phyloP scores from a whole-genome alignment of 176 grass and related monocot species.

The Canna indica region DNA sequence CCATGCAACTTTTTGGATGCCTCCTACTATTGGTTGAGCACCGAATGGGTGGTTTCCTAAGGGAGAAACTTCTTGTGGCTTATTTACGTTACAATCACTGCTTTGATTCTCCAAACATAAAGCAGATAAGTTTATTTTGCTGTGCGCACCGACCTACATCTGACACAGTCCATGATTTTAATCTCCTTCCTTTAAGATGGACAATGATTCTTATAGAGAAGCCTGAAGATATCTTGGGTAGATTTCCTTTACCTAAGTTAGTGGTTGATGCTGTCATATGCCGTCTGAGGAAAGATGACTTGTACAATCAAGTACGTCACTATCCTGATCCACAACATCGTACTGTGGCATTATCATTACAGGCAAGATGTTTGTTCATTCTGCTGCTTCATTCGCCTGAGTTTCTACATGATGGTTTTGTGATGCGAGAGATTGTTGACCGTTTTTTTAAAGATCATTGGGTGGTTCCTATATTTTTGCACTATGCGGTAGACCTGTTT shows the following conservation, averaged over 20 bases:
- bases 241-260: conserved; percentile 50
- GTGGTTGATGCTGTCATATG: conserved; percentile 44
- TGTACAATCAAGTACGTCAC: conserved; percentile 38
- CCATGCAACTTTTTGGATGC: conserved; percentile 51
- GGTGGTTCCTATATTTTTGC: conserved; percentile 58
- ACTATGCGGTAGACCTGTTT: conserved; percentile 57
- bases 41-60: conserved; percentile 37
- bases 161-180: conserved; percentile 1
- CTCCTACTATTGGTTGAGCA: conserved; percentile 51
- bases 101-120: conserved; percentile 45
- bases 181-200: conserved; percentile 1
- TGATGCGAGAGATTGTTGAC: conserved; percentile 60
- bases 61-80: conserved; percentile 54
- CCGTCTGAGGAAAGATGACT: conserved; percentile 42
- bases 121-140: conserved; percentile 45
- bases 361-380: conserved; percentile 43
- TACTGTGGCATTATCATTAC: conserved; percentile 44
- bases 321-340: conserved; percentile 60
- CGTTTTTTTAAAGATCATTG: conserved; percentile 63
- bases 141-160: conserved; percentile 21
- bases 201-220: conserved; percentile 40
- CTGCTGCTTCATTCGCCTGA: conserved; percentile 50
- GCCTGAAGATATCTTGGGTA: conserved; percentile 46
- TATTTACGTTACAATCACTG: conserved; percentile 33
- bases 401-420: conserved; percentile 36